Evolutionary conservation across 2,329 filamentous ascomycete species (phyloP), one percentile per base, ranked within the genome.

Genomic region (Fusarium siculi): DNA sequence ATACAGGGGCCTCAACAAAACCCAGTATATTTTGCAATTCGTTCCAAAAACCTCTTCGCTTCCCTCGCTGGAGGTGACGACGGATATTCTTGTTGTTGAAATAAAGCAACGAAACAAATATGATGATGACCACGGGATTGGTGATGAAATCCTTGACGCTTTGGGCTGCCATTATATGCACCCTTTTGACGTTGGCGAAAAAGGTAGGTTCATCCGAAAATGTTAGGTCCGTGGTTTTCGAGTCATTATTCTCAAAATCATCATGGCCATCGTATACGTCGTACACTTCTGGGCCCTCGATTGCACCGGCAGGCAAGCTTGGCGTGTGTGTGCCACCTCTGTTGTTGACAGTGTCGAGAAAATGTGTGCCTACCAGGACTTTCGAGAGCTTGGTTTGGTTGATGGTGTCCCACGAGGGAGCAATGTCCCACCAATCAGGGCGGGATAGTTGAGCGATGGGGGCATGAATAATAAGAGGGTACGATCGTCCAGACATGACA

Each of bases 401-500:
- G 46, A 85, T 75, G 21, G 80, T 82, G 47, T 86, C 82, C 80
- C 81, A 83, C 7, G 80, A 68, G 6, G 81, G 79, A 15, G 77
- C 79, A 37, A 81, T 78, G n/a, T 89, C 83, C 79, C 85, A 84
- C 81, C 86, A 91, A 34, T 84, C 84, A 12, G 81, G 78, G 18
- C 77, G 82, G 74, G 84, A 84, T 47, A 86, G 84, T 71, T 82
- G 83, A 28, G 84, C 89, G 5, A 79, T 72, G 1, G 87, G 86
- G 0, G 87, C 91, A 59, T 94, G 90, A 28, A 95, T 92, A 34
- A 97, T 94, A 15, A 96, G 87, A 7, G 96, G 96, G 76, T 98
- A 98, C 14, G 91, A 91, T 44, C 87, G 88, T 65, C 97, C 96
- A 3, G 96, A 98, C 83, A 98, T 88, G 37, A 95, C 96, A 81